Evolutionary conservation across 805 yeast genomes (phyloP).

Genomic region (Tetrapisispora arboricola): DNA sequence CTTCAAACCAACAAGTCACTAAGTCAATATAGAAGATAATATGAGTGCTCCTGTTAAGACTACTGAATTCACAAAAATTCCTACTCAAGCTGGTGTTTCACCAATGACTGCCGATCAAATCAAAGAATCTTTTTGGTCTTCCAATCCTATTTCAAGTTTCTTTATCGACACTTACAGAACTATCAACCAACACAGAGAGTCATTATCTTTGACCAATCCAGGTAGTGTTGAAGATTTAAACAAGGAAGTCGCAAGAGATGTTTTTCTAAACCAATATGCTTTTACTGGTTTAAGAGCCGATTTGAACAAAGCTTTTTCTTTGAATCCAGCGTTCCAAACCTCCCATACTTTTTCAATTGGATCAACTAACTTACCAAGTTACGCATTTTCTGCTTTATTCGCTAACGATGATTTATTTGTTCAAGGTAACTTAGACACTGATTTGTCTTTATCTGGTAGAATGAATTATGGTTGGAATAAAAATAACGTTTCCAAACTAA

Average conservation of each 20-base stretch:
- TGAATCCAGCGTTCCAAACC: constrained; percentile 93
- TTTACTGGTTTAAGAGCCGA: constrained; percentile 97
- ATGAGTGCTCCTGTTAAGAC: constrained; percentile 36
- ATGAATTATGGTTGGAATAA: constrained; percentile 85
- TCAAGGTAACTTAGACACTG: constrained; percentile 89
- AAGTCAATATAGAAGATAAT: not conserved
- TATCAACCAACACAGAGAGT: constrained; percentile 66
- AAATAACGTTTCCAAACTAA: constrained; percentile 66
- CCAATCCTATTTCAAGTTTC: constrained; percentile 74
- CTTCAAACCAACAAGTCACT: not conserved
- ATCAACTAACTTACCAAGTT: constrained; percentile 74
- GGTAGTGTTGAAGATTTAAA: constrained; percentile 90
- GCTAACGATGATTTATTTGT: constrained; percentile 77
- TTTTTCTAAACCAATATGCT: constrained; percentile 76
- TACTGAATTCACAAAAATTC: constrained; percentile 52
- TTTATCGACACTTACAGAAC: constrained; percentile 65
- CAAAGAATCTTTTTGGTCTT: constrained; percentile 53
- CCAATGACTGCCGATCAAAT: constrained; percentile 43
- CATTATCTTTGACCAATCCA: constrained; percentile 79
- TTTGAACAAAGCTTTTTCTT: constrained; percentile 78
- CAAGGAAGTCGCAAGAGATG: constrained; percentile 91
- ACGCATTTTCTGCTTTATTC: constrained; percentile 81
- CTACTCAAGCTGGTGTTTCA: constrained; percentile 50
- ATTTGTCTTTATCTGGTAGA: constrained; percentile 76
- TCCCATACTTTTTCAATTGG: constrained; percentile 90